Base-by-base conservation (phyloP, 2,329 filamentous ascomycete genomes). In the Ophiostoma pallidulum region DNA sequence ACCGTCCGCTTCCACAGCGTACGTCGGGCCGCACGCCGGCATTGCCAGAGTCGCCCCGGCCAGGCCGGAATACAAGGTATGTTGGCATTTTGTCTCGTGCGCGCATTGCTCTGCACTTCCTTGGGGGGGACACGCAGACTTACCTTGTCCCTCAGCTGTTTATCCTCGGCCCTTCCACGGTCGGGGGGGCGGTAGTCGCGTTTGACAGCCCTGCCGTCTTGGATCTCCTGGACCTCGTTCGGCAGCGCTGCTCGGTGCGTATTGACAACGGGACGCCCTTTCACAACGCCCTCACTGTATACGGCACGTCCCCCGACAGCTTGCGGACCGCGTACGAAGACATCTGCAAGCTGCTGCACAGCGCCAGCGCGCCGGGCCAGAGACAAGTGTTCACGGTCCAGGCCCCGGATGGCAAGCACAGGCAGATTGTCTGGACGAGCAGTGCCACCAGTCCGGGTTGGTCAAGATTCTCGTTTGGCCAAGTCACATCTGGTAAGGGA, bases 221-320 rank as follows among this genome's bases (percentile, higher is more conserved):
- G 8, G 45, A 51, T 4, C 38, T 51, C 3, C 9, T 48, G 2
- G 41, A 44, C 7, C 45, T 48, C 3, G 45, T 51, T 6, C 33
- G 39, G 24, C 37, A 35, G 19, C 49, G 45, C 12, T 41, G 29
- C 4, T 14, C 5, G 3, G 49, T 51, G 12, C 9, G n/a, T 1
- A 45, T 51, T 16, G 38, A 42, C 2, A 14, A 8, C 8, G 57
- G 60, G 36, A 60, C 64, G 8, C 63, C 65, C 2, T 63, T 63
- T 35, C 58, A 58, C 16, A 55, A 71, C 33, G 56, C 22, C 22
- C 31, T 44, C 8, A 35, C 24, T 2, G 26, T 51, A 8, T 20
- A 3, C 26, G 41, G 41, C 8, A 3, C n/a, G 8, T 42, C 41
- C 14, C 13, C 13, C 3, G 3, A 24, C 8, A 24, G 13, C 13